Conservation (phyloP, 495 filamentous ascomycete species). For the Aspergillus sparsus region DNA sequence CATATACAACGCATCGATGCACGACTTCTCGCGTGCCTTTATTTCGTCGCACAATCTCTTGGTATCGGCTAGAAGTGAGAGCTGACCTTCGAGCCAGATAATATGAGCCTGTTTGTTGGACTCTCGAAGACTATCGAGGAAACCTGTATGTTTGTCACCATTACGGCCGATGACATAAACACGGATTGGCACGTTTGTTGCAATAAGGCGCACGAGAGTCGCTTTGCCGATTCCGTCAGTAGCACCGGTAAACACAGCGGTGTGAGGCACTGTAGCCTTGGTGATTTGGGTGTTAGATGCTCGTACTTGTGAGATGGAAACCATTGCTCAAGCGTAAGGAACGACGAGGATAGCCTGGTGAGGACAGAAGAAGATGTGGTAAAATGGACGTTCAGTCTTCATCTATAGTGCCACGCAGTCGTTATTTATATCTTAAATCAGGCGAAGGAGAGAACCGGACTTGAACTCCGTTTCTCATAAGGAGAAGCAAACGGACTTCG, state of each 20-base stretch:
- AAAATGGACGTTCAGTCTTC: too few relatives aligned
- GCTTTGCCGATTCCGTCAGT: constrained; percentile 42
- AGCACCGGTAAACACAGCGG: constrained; percentile 40
- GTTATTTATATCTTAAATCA: too few relatives aligned
- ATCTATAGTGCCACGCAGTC: too few relatives aligned
- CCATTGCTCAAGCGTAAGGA: too few relatives aligned
- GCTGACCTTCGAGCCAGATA: constrained; percentile 37
- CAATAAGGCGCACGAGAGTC: constrained; percentile 30
- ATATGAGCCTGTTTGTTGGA: constrained; percentile 38
- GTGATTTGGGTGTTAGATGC: constrained; percentile 42
- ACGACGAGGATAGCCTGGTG: too few relatives aligned
- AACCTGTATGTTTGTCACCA: constrained; percentile 25
- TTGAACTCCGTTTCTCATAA: too few relatives aligned
- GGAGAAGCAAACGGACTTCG: too few relatives aligned
- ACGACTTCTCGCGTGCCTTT: constrained; percentile 29
- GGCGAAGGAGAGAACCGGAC: too few relatives aligned
- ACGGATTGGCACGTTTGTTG: constrained; percentile 24
- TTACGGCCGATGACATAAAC: constrained; percentile 41
- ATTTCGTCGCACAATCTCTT: constrained; percentile 36
- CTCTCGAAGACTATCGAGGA: constrained; percentile 32
- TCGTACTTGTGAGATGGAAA: too few relatives aligned
- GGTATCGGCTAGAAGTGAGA: constrained; percentile 38
- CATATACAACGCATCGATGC: constrained; percentile 39
- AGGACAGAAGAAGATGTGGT: too few relatives aligned
- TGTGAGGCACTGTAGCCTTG: constrained; percentile 33